phyloP scores from a whole-genome alignment of 345 rosid genomes.

The Boechera retrofracta region DNA sequence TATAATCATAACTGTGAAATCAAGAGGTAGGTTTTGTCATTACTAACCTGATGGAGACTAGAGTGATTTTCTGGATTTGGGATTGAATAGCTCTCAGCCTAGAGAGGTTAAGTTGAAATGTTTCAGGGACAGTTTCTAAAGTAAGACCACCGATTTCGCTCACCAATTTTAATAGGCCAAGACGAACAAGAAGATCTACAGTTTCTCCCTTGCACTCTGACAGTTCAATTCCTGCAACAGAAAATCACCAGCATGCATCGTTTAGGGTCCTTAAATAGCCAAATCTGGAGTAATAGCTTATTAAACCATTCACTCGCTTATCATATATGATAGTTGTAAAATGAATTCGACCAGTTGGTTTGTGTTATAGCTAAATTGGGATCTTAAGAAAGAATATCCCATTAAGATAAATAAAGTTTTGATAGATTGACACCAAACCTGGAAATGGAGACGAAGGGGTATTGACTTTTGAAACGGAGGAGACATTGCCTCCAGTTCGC shows the following conservation, averaged over 20 bases:
- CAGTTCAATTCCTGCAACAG: conserved; percentile 53
- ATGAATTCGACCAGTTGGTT: neutral
- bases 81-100: conserved; percentile 82
- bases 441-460: conserved; percentile 34
- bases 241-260: conserved; percentile 20
- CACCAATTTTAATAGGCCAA: conserved; percentile 76
- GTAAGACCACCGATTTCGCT: conserved; percentile 67
- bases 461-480: conserved; percentile 48
- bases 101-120: conserved; percentile 67
- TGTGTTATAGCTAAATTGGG: conserved; percentile 14
- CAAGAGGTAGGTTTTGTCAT: conserved; percentile 2
- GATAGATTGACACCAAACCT: conserved; percentile 49
- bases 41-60: conserved; percentile 70
- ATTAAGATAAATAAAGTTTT: conserved; percentile 4
- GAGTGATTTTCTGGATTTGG: conserved; percentile 80
- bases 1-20: neutral
- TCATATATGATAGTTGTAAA: neutral
- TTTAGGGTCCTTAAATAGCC: neutral
- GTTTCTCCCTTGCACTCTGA: conserved; percentile 74
- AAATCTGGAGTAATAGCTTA: neutral
- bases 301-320: neutral
- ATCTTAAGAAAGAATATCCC: neutral
- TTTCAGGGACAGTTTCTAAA: conserved; percentile 72
- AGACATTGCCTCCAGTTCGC: conserved; percentile 75
- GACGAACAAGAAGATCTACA: conserved; percentile 70